Conservation (phyloP, 75 land plant genomes). For the Ceratopteris richardii region DNA sequence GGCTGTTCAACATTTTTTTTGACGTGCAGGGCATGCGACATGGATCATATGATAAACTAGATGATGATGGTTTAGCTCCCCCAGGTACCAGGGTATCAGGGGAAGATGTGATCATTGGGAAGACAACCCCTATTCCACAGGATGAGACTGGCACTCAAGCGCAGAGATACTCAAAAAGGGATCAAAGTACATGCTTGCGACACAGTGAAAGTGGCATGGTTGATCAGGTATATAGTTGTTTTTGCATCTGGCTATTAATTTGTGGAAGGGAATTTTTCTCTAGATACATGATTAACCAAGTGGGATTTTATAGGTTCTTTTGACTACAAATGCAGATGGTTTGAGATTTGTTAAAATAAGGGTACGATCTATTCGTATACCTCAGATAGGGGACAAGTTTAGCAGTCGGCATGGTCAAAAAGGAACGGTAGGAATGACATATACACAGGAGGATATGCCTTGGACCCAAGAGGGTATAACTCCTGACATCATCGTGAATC, state of each 20-base stretch:
- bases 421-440: constrained; percentile 99
- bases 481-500: constrained; percentile 98
- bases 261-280: no score
- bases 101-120: constrained; percentile 96
- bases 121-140: constrained; percentile 84
- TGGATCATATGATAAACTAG: constrained; percentile 98
- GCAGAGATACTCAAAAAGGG: constrained; percentile 71
- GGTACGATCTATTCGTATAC: constrained; percentile 92
- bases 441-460: constrained; percentile 99
- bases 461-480: constrained; percentile 98
- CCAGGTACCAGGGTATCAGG: constrained; percentile 96
- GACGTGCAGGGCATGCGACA: constrained; percentile 83
- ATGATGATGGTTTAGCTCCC: constrained; percentile 99
- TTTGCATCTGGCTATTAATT: neutral
- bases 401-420: constrained; percentile 99
- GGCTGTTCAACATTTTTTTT: no score
- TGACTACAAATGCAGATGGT: constrained; percentile 98
- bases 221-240: constrained; percentile 60
- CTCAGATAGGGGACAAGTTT: constrained; percentile 98
- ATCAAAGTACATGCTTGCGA: constrained; percentile 94
- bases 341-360: constrained; percentile 95
- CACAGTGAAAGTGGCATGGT: constrained; percentile 99
- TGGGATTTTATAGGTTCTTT: constrained; percentile 44
- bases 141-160: constrained; percentile 82
- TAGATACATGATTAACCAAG: neutral